phyloP scores from a whole-genome alignment of 768 basidiomycete species.

The Dioszegia crocea region DNA sequence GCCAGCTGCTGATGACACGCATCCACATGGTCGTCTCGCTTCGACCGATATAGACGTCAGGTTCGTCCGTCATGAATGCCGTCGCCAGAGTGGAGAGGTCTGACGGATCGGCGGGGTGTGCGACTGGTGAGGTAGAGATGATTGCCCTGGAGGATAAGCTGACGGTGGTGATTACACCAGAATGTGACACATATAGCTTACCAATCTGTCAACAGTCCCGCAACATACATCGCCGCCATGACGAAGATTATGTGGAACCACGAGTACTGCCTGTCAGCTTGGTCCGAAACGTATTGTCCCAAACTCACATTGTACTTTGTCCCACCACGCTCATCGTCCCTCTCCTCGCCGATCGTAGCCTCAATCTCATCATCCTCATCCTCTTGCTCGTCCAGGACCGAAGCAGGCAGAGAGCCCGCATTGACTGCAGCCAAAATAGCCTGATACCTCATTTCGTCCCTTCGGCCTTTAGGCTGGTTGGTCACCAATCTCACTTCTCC shows the following conservation, averaged over 20 bases:
- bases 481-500: constrained; percentile 61
- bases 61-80: constrained; percentile 34
- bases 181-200: constrained; percentile 51
- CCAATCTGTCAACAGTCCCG: constrained; percentile 96
- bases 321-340: constrained; percentile 88
- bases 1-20: constrained; percentile 92
- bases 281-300: not conserved
- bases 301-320: constrained; percentile 83
- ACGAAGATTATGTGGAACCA: constrained; percentile 99
- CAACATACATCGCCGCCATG: constrained; percentile 95
- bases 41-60: constrained; percentile 77
- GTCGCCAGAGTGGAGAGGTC: constrained; percentile 17
- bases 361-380: constrained; percentile 58
- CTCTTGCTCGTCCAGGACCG: constrained; percentile 76
- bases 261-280: constrained; percentile 63
- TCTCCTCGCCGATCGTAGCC: constrained; percentile 61
- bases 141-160: constrained; percentile 42
- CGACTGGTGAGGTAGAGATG: constrained; percentile 45
- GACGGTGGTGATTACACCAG: not conserved
- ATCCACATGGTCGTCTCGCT: constrained; percentile 99
- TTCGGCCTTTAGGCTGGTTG: constrained; percentile 70
- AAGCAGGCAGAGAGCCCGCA: constrained; percentile 91
- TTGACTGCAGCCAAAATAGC: constrained; percentile 92
- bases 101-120: constrained; percentile 32
- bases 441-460: constrained; percentile 84